Evolutionary conservation across 2,329 filamentous ascomycete species (phyloP), one percentile per base, ranked within the genome.

Genomic region (Capronia epimyces): DNA sequence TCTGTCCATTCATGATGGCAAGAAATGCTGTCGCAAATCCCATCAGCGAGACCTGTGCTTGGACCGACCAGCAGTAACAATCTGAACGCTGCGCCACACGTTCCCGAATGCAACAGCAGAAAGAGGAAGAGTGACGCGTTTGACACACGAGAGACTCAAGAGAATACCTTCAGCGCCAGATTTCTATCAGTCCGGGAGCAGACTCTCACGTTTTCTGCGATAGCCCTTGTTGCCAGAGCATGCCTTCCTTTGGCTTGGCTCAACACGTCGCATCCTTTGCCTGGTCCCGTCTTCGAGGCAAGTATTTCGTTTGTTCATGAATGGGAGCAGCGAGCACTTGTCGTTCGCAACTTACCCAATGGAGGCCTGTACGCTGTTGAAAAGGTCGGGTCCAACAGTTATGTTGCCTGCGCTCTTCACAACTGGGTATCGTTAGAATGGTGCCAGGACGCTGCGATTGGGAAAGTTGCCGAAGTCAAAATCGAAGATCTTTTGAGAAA

Each of bases 181-280:
- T 44, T 50, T 44, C 34, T 51, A n/a, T 20, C 43, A 13, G 34
- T 43, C 7, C 40, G 40, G n/a, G 24, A 29, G 15, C 20, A 27
- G 18, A 31, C 37, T 5, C 22, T 48, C 7, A 43, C 50, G 1
- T 60, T 62, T 31, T 43, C 41, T 18, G 36, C 52, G n/a, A 43
- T 61, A 31, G 52, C 56, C 8, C 51, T 57, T 31, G 34, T 62
- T 13, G 52, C 57, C 6, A 53, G 59, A 48, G 55, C 57, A 24
- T 56, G 57, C 34, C 46, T 62, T 8, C 59, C 59, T 8, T 36
- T 62, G 2, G 47, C 52, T 22, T 62, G 59, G 57, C 46, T 62
- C 31, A 37, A 52, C 27, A 49, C 48, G 5, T 47, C 41, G 4
- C 20, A 39, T 10, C 15, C 51, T 5, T n/a, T 49, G 18, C 20